phyloP scores from a whole-genome alignment of 805 yeast species.

The Zygoascus flipseniorum region DNA sequence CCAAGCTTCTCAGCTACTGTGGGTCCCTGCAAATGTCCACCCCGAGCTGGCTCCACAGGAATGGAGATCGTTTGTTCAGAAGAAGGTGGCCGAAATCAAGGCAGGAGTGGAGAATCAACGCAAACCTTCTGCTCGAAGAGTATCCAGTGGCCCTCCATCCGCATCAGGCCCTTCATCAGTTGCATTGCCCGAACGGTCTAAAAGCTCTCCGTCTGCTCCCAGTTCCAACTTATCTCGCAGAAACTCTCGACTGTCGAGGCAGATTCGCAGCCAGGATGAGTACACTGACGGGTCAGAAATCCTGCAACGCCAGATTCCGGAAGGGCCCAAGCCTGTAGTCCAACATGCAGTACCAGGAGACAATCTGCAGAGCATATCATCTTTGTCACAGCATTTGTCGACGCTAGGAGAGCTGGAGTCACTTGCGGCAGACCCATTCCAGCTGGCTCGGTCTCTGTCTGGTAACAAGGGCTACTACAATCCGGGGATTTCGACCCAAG shows the following conservation, averaged over 20 bases:
- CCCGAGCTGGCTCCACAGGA: conserved; percentile 94
- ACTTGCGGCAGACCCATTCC: conserved; percentile 64
- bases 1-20: conserved; percentile 38
- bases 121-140: not conserved
- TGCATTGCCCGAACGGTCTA: conserved; percentile 2
- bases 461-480: not conserved
- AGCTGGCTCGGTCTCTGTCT: conserved; percentile 72
- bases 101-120: conserved; percentile 12
- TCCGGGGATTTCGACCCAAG: not conserved
- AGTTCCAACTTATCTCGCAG: conserved; percentile 6
- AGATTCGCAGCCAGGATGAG: conserved; percentile 27
- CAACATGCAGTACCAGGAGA: not conserved
- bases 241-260: conserved; percentile 27
- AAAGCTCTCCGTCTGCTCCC: not conserved
- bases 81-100: conserved; percentile 30
- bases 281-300: conserved; percentile 27
- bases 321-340: not conserved
- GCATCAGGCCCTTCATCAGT: not conserved
- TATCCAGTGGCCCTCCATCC: not conserved
- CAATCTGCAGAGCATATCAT: conserved; percentile 23
- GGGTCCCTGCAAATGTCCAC: conserved; percentile 96
- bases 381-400: conserved; percentile 59
- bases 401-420: conserved; percentile 55
- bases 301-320: conserved; percentile 19
- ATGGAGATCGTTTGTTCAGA: conserved; percentile 35